Evolutionary conservation across 2,329 filamentous ascomycete genomes (phyloP).

Genomic region (Penicillium sp.): DNA sequence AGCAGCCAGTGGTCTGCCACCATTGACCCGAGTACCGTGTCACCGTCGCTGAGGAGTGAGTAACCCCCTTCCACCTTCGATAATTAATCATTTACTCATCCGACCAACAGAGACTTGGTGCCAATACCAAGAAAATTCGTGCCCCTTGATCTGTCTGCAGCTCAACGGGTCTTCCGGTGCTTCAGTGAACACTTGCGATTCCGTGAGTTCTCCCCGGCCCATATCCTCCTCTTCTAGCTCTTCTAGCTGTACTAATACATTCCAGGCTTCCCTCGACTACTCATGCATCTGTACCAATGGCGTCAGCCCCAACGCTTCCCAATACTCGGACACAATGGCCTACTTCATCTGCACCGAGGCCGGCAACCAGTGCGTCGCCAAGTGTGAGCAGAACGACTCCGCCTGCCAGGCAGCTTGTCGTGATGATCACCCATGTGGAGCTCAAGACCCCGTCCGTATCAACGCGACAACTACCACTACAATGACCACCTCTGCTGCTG

Average conservation of each 20-base stretch:
- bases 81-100: conserved; percentile 3
- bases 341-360: conserved; percentile 60
- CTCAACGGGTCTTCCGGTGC: conserved; percentile 33
- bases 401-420: conserved; percentile 53
- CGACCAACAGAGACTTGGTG: conserved; percentile 42
- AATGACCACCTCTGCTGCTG: conserved; percentile 36
- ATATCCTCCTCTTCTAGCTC: neutral
- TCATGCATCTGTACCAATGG: conserved; percentile 56
- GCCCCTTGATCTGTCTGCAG: conserved; percentile 48
- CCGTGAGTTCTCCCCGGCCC: conserved; percentile 27
- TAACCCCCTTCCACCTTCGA: neutral
- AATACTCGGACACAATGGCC: conserved; percentile 62
- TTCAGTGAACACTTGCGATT: conserved; percentile 43
- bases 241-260: conserved; percentile 6
- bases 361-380: conserved; percentile 55
- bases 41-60: conserved; percentile 37
- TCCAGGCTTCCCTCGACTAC: conserved; percentile 51
- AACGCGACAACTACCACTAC: conserved; percentile 55
- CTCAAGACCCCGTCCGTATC: conserved; percentile 54
- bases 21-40: conserved; percentile 40
- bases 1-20: conserved; percentile 30
- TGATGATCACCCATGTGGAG: conserved; percentile 58
- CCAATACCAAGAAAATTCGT: conserved; percentile 40
- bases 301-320: conserved; percentile 55
- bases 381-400: conserved; percentile 45